Conservation (phyloP, 495 filamentous ascomycete species). For the Antarctomyces pellizariae region DNA sequence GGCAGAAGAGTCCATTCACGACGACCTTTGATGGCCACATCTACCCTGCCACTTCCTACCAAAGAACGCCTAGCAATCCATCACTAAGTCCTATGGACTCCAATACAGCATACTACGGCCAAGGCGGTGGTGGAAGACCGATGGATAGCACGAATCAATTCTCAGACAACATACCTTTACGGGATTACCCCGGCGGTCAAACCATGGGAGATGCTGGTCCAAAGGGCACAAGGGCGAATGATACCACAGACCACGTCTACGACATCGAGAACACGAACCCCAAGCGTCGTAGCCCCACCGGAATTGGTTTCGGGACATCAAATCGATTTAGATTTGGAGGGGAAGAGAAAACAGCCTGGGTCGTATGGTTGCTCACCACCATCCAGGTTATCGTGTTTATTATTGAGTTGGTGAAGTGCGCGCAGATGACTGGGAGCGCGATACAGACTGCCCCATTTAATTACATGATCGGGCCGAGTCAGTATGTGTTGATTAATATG, state of each 20-base stretch:
- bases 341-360: slow-evolving; percentile 46
- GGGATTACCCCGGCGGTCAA: slow-evolving; percentile 16
- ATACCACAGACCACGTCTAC: slow-evolving; percentile 25
- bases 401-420: slow-evolving; percentile 61
- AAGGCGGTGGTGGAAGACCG: slow-evolving; percentile 18
- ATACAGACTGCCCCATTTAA: slow-evolving; percentile 88
- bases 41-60: slow-evolving; percentile 27
- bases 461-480: slow-evolving; percentile 86
- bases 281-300: slow-evolving; percentile 12
- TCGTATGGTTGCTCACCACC: slow-evolving; percentile 57
- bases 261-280: slow-evolving; percentile 15
- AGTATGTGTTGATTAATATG: slow-evolving; percentile 85
- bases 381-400: slow-evolving; percentile 78
- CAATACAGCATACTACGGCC: slow-evolving; percentile 32
- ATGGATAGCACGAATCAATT: slow-evolving; percentile 20
- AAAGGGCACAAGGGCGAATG: slow-evolving; percentile 12
- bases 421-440: slow-evolving; percentile 40
- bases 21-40: slow-evolving; percentile 36
- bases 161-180: slow-evolving; percentile 45
- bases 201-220: slow-evolving; percentile 13
- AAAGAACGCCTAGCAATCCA: slow-evolving; percentile 11
- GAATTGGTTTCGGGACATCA: slow-evolving; percentile 23
- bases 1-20: slow-evolving; percentile 29
- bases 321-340: slow-evolving; percentile 19
- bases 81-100: slow-evolving; percentile 22